Evolutionary conservation across 495 filamentous ascomycete species (phyloP).

Genomic region (Neurospora terricola): DNA sequence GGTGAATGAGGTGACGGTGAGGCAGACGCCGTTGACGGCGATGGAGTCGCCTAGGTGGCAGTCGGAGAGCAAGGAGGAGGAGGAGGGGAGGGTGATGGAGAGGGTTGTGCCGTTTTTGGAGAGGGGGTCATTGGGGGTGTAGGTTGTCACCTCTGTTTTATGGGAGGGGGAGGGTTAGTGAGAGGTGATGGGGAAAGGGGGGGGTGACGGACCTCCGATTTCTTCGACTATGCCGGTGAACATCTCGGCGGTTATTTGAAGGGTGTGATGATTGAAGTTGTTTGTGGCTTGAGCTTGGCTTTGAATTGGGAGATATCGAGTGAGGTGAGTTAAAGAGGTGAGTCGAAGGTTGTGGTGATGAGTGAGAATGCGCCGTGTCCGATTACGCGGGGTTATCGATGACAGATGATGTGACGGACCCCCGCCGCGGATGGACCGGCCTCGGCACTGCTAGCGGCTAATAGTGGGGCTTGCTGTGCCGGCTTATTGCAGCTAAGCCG

Average conservation of each 20-base stretch:
- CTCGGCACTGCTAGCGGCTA: neutral
- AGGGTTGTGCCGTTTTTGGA: slow-evolving; percentile 60
- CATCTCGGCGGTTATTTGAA: slow-evolving; percentile 43
- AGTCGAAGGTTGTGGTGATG: neutral
- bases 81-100: slow-evolving; percentile 56
- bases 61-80: slow-evolving; percentile 70
- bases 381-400: neutral
- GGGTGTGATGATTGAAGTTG: neutral
- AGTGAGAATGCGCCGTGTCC: neutral
- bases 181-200: neutral
- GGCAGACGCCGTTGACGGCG: slow-evolving; percentile 75
- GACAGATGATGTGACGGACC: neutral
- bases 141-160: slow-evolving; percentile 11
- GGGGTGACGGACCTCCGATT: slow-evolving; percentile 64
- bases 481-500: neutral
- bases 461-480: neutral
- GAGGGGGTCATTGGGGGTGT: slow-evolving; percentile 1
- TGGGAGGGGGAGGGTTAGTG: neutral
- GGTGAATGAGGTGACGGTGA: slow-evolving; percentile 80
- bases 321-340: neutral
- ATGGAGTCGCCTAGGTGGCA: slow-evolving; percentile 87
- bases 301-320: neutral
- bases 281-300: neutral
- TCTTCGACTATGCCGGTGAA: slow-evolving; percentile 96
- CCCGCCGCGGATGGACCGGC: neutral